Conservation (phyloP, 192 early-diverging fungal genomes). For the Coemansia sp. region DNA sequence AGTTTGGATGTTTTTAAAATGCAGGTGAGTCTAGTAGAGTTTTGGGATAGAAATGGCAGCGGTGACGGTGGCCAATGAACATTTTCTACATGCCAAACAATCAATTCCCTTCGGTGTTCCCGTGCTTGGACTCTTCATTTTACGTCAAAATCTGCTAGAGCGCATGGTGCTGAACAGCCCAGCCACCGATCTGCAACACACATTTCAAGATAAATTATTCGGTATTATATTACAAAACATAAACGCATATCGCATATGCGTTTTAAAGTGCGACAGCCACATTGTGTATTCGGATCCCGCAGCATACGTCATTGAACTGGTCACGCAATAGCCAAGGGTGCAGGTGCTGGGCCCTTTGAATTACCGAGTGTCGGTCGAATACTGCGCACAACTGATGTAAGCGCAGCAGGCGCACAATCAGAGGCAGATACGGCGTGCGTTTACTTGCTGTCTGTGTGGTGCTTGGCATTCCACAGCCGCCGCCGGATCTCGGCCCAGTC, state of each 20-base stretch:
- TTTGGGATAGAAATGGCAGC: background rate
- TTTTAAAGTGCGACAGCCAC: background rate
- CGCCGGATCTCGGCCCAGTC: constrained; percentile 46
- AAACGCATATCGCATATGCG: background rate
- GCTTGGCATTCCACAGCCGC: constrained; percentile 52
- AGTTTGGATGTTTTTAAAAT: too few relatives aligned
- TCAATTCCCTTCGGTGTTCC: background rate
- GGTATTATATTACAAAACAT: constrained; percentile 3
- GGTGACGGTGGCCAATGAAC: too few relatives aligned
- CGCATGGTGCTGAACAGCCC: background rate
- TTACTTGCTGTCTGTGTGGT: constrained; percentile 1
- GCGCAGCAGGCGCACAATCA: background rate
- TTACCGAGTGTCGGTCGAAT: background rate
- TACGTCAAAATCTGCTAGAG: background rate
- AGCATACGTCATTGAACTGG: background rate
- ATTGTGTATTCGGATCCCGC: background rate
- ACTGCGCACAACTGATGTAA: background rate
- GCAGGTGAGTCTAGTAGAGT: background rate
- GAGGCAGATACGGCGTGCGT: background rate
- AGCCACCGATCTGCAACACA: background rate
- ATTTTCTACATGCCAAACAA: background rate
- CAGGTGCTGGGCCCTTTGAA: background rate
- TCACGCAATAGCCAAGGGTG: background rate
- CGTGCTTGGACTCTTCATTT: too few relatives aligned
- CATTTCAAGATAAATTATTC: background rate